Evolutionary conservation across 2,329 filamentous ascomycete genomes (phyloP).

Genomic region (Nemania abortiva): DNA sequence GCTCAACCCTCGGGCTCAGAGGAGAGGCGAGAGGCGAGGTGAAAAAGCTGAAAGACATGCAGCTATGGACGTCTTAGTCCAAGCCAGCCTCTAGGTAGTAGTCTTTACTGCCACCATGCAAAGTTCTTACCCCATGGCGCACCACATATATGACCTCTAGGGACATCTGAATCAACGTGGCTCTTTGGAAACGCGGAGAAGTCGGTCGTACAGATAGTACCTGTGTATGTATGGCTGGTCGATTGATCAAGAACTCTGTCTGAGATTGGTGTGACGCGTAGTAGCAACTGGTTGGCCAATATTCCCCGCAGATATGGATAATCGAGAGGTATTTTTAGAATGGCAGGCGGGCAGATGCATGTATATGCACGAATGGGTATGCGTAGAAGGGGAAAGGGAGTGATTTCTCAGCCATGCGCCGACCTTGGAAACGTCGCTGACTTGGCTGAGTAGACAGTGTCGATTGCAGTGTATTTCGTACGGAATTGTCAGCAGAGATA

Average conservation of each 20-base stretch:
- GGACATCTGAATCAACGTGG: conserved; percentile 61
- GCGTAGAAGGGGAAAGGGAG: neutral
- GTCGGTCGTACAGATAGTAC: neutral
- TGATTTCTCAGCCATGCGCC: neutral
- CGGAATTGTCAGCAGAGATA: neutral
- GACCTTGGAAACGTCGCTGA: neutral
- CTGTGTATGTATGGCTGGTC: neutral
- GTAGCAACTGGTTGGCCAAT: neutral
- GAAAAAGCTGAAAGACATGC: neutral
- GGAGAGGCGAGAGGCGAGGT: neutral
- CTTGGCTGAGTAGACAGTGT: neutral
- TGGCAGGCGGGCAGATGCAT: neutral
- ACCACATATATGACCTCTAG: conserved; percentile 79
- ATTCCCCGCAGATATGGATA: neutral
- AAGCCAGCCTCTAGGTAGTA: conserved; percentile 1
- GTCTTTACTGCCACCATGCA: neutral
- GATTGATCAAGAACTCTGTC: conserved; percentile 2
- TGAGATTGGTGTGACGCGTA: neutral
- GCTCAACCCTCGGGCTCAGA: neutral
- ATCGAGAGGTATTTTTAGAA: neutral
- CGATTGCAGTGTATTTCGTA: neutral
- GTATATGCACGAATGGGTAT: conserved; percentile 1
- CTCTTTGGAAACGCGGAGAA: neutral
- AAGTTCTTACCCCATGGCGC: conserved; percentile 75
- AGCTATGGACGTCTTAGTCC: neutral